These are phyloP conservation scores for Hibiscus trionum DNA, from an alignment of 345 rosid genomes.

Conservation along the genomic window DNA sequence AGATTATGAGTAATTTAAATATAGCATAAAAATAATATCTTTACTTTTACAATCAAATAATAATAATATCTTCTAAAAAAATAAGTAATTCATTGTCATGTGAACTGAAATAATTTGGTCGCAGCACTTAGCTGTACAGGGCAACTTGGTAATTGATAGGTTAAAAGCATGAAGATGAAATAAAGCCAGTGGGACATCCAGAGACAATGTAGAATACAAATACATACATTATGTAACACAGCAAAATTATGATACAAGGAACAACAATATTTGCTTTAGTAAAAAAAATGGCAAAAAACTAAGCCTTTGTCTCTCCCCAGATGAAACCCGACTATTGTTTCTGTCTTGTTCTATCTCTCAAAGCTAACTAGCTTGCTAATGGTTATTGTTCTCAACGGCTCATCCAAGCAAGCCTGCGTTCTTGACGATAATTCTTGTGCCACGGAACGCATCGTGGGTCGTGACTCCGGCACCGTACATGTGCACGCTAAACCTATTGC, in stretches of 20 bases:
- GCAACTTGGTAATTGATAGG: background rate
- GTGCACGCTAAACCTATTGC: slow-evolving; percentile 44
- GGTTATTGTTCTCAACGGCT: slow-evolving; percentile 26
- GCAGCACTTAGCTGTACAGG: no score
- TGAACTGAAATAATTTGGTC: no score
- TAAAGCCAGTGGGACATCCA: background rate
- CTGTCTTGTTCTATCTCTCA: slow-evolving; percentile 31
- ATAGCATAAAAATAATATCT: no score
- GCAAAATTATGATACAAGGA: background rate
- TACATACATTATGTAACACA: background rate
- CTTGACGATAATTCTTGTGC: slow-evolving; percentile 49
- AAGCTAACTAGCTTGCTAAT: slow-evolving; percentile 25
- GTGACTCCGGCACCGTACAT: slow-evolving; percentile 22
- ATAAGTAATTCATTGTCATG: no score
- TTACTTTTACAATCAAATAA: no score
- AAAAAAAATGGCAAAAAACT: background rate
- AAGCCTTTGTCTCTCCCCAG: background rate
- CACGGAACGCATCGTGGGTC: slow-evolving; percentile 54
- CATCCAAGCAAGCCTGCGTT: slow-evolving; percentile 25
- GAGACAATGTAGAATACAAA: background rate
- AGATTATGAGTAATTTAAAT: no score
- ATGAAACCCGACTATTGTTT: background rate
- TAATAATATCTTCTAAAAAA: no score
- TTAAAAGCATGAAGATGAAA: background rate
- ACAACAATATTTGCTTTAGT: background rate